These are phyloP conservation scores for Stagonosporopsis vannaccii DNA, from an alignment of 2,329 filamentous ascomycete genomes.

Conservation along the genomic window DNA sequence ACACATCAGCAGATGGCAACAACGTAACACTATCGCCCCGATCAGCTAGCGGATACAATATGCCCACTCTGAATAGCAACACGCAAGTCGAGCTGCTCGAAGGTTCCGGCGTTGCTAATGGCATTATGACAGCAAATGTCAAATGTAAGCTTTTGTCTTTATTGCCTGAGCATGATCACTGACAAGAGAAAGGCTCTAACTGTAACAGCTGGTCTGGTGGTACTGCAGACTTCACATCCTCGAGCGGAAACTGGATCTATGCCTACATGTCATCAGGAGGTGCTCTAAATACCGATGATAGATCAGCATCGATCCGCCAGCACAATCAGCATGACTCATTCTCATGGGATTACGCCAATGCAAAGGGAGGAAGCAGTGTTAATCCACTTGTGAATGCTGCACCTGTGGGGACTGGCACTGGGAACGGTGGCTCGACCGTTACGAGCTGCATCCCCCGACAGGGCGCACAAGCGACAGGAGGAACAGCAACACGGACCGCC, in stretches of 20 bases:
- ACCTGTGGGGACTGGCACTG: constrained; percentile 30
- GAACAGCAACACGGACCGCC: constrained; percentile 4
- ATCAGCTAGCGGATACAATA: constrained; percentile 52
- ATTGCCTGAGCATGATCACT: not conserved
- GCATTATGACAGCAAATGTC: constrained; percentile 64
- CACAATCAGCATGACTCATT: constrained; percentile 56
- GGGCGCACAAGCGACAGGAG: constrained; percentile 24
- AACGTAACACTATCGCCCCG: constrained; percentile 67
- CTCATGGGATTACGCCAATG: constrained; percentile 56
- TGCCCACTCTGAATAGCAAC: constrained; percentile 53
- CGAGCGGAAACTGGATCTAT: constrained; percentile 60
- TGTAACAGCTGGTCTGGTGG: constrained; percentile 63
- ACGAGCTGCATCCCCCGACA: constrained; percentile 43
- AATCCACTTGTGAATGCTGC: constrained; percentile 52
- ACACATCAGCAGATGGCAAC: constrained; percentile 58
- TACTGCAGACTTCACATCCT: constrained; percentile 57
- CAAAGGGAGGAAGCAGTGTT: constrained; percentile 57
- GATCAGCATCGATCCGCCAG: constrained; percentile 52
- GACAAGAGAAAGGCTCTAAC: constrained; percentile 53
- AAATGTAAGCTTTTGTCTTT: constrained; percentile 50
- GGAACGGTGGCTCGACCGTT: constrained; percentile 13
- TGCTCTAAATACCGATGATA: constrained; percentile 57
- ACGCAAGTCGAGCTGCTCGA: constrained; percentile 59
- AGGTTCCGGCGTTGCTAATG: constrained; percentile 61
- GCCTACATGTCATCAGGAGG: constrained; percentile 54